Conservation (phyloP, 2,329 filamentous ascomycete genomes). For the Colletotrichum sp. region DNA sequence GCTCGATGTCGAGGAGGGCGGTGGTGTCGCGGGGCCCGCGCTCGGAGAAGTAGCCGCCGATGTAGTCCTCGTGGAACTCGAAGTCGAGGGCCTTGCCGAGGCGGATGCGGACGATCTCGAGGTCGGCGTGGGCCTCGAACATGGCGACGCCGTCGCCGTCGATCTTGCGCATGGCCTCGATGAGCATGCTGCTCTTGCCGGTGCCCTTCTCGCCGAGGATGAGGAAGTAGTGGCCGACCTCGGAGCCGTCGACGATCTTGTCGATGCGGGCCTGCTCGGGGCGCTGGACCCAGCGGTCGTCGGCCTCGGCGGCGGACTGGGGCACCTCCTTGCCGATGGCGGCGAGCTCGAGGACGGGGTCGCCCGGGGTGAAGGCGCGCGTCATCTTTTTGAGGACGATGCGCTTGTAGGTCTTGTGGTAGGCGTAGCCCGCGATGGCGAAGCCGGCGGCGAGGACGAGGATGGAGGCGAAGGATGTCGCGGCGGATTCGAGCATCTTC, state of each 20-base stretch:
- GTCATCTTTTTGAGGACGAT: constrained; percentile 92
- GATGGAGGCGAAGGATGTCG: constrained; percentile 78
- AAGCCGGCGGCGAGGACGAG: constrained; percentile 71
- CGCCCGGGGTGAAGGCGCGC: constrained; percentile 88
- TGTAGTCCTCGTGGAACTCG: constrained; percentile 97
- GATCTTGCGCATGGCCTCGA: constrained; percentile 93
- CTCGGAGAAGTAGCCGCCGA: constrained; percentile 94
- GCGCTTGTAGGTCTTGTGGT: constrained; percentile 87
- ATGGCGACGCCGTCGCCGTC: constrained; percentile 90
- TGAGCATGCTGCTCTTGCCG: constrained; percentile 93
- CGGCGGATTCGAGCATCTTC: constrained; percentile 77
- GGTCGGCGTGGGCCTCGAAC: constrained; percentile 94
- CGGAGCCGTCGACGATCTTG: constrained; percentile 76
- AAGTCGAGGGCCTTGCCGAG: constrained; percentile 94
- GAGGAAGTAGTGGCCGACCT: constrained; percentile 85
- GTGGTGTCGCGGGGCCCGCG: constrained; percentile 90
- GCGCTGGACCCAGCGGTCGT: constrained; percentile 80
- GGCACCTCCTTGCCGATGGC: constrained; percentile 65
- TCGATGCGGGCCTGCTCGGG: constrained; percentile 85
- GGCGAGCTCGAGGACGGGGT: constrained; percentile 85
- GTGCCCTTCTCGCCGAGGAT: constrained; percentile 95
- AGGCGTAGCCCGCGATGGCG: constrained; percentile 72
- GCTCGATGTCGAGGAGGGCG: constrained; percentile 91
- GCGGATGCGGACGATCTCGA: constrained; percentile 92
- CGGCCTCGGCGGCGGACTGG: constrained; percentile 43